These are phyloP conservation scores for Fusarium brachygibbosum DNA, from an alignment of 2,329 filamentous ascomycete species.

Conservation along the genomic window DNA sequence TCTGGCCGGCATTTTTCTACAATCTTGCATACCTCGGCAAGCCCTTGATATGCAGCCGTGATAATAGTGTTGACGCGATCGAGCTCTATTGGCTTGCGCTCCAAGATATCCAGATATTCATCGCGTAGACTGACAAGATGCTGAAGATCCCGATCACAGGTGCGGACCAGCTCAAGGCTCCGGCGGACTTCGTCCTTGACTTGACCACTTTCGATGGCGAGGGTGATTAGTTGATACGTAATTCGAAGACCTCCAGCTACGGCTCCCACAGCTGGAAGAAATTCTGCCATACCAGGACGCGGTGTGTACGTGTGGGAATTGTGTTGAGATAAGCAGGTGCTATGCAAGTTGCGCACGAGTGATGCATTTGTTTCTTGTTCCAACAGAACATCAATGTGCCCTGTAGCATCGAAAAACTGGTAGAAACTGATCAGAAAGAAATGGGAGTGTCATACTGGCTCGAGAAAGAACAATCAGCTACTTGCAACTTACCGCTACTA, in stretches of 20 bases:
- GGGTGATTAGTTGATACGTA: constrained; percentile 24
- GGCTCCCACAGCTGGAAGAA: neutral
- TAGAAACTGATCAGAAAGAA: neutral
- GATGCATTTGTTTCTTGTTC: no score
- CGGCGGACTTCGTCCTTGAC: constrained; percentile 45
- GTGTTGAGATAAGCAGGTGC: neutral
- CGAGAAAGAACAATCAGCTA: neutral
- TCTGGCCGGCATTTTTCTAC: constrained; percentile 50
- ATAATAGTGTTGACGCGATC: constrained; percentile 49
- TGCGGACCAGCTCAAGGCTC: constrained; percentile 50
- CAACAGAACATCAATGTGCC: neutral
- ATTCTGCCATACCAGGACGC: neutral
- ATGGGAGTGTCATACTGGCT: neutral
- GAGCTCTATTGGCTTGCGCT: constrained; percentile 42
- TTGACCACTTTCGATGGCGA: constrained; percentile 40
- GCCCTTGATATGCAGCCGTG: constrained; percentile 42
- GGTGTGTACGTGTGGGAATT: neutral
- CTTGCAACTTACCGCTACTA: neutral
- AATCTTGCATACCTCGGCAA: constrained; percentile 47
- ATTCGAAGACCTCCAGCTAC: constrained; percentile 5
- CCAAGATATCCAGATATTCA: constrained; percentile 44
- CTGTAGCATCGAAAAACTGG: neutral
- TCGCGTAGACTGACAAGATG: constrained; percentile 50
- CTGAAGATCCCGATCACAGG: constrained; percentile 50
- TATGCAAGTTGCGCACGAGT: no score